phyloP scores from a whole-genome alignment of 2,329 filamentous ascomycete species.

The Helotiales sp. region DNA sequence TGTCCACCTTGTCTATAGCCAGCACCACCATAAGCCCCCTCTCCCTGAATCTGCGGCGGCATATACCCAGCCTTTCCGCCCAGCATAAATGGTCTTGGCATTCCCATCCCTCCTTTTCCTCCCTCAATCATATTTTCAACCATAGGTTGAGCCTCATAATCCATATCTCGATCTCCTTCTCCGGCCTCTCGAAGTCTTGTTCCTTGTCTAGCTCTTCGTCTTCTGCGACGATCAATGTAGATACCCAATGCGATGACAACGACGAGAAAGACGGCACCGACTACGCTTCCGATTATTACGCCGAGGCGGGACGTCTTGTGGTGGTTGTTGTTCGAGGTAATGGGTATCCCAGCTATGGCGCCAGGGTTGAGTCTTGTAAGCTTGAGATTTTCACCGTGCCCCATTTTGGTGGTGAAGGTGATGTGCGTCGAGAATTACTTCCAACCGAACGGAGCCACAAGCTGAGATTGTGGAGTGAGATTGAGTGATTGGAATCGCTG shows the following conservation, averaged over 20 bases:
- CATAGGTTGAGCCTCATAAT: slow-evolving; percentile 1
- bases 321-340: not conserved
- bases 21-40: slow-evolving; percentile 6
- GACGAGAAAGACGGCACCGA: not conserved
- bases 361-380: not conserved
- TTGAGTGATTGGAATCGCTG: too few relatives aligned
- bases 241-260: not conserved
- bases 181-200: not conserved
- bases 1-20: not conserved
- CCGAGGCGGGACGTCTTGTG: not conserved
- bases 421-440: too few relatives aligned
- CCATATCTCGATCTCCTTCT: not conserved
- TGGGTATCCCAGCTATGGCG: not conserved
- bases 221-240: not conserved
- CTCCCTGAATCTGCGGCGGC: not conserved
- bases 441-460: too few relatives aligned
- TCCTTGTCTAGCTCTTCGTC: slow-evolving; percentile 2
- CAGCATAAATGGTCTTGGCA: slow-evolving; percentile 1
- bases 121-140: not conserved
- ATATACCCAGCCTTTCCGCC: not conserved
- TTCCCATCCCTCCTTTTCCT: not conserved
- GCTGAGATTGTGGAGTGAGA: too few relatives aligned
- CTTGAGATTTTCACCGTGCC: too few relatives aligned
- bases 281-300: not conserved
- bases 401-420: too few relatives aligned